phyloP scores from a whole-genome alignment of 2,329 filamentous ascomycete genomes.

The Colletotrichum sp. region DNA sequence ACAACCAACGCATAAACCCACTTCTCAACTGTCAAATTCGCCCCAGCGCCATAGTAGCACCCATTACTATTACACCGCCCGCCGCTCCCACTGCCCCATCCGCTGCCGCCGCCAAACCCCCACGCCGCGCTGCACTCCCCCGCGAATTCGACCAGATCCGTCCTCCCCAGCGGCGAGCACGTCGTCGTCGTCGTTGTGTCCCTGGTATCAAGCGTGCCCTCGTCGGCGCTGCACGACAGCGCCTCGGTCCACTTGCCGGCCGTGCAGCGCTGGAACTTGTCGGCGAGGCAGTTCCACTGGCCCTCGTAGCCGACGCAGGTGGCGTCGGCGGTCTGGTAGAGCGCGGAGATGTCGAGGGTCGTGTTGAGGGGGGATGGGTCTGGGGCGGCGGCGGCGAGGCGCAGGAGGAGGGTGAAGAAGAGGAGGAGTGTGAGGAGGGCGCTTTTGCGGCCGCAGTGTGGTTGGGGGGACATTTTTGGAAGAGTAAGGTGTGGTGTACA shows the following conservation, averaged over 20 bases:
- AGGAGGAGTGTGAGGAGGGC: not conserved
- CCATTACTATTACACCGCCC: not conserved
- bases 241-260: slow-evolving; percentile 49
- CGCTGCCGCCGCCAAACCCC: not conserved
- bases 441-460: not conserved
- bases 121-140: slow-evolving; percentile 13
- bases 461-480: not conserved
- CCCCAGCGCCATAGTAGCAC: slow-evolving; percentile 2
- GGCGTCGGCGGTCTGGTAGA: slow-evolving; percentile 38
- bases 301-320: slow-evolving; percentile 49
- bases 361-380: slow-evolving; percentile 21
- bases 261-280: slow-evolving; percentile 55
- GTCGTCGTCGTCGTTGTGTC: not conserved
- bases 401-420: not conserved
- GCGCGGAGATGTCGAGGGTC: slow-evolving; percentile 7
- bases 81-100: not conserved
- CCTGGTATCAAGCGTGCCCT: not conserved
- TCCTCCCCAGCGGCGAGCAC: slow-evolving; percentile 9
- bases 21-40: not conserved
- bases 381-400: slow-evolving; percentile 7
- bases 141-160: slow-evolving; percentile 6
- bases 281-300: slow-evolving; percentile 60
- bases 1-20: not conserved
- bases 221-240: not conserved
- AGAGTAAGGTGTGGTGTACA: no score